Conservation (phyloP, 2,329 filamentous ascomycete species). For the Eutypella sp. region DNA sequence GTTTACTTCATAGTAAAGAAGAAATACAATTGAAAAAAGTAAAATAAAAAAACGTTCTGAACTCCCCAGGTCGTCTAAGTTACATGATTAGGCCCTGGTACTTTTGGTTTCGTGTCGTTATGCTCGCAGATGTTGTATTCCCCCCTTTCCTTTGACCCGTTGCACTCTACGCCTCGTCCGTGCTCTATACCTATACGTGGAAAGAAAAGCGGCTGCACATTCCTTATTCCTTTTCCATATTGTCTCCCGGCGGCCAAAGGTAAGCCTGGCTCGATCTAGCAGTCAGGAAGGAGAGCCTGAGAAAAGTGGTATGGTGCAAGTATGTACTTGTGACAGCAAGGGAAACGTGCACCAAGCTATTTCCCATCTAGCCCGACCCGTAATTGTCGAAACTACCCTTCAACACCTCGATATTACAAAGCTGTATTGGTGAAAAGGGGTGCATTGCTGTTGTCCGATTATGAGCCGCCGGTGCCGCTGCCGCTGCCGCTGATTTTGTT, state of each 20-base stretch:
- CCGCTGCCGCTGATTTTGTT: constrained; percentile 43
- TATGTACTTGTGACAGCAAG: constrained; percentile 21
- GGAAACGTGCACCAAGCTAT: constrained; percentile 11
- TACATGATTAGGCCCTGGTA: constrained; percentile 17
- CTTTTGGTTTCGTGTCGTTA: constrained; percentile 11
- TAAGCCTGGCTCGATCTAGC: constrained; percentile 13
- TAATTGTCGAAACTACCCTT: constrained; percentile 6
- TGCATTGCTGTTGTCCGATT: constrained; percentile 3
- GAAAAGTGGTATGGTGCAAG: constrained; percentile 18
- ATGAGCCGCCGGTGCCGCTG: no score
- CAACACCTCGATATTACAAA: constrained; percentile 18
- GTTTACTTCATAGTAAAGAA: constrained; percentile 12
- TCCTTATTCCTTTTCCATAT: constrained; percentile 12
- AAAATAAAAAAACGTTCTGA: no score
- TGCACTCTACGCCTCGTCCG: constrained; percentile 14
- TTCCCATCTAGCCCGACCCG: constrained; percentile 8
- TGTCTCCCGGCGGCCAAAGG: constrained; percentile 6
- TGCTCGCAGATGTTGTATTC: constrained; percentile 15
- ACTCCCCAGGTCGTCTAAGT: constrained; percentile 14
- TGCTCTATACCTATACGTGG: constrained; percentile 16
- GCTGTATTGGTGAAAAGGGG: constrained; percentile 14
- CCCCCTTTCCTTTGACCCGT: no score
- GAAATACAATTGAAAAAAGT: no score
- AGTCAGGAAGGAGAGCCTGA: constrained; percentile 9
- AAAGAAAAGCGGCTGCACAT: constrained; percentile 10